Conservation (phyloP, 2,329 filamentous ascomycete species). For the Rasamsonia emersonii region DNA sequence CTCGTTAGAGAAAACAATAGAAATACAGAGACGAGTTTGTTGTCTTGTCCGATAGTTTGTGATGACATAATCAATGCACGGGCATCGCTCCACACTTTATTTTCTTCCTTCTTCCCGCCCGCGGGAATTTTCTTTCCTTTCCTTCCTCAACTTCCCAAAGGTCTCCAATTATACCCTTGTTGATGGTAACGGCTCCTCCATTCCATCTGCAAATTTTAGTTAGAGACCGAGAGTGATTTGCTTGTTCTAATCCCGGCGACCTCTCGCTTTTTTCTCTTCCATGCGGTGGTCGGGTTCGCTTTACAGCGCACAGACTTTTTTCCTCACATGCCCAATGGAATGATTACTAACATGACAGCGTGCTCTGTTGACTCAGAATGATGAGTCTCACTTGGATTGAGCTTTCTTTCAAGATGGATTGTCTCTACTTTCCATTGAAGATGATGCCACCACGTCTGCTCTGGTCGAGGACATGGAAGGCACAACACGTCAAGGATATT, state of each 20-base stretch:
- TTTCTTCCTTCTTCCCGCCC: not conserved
- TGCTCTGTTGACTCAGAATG: not conserved
- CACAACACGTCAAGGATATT: not conserved
- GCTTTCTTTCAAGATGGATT: not conserved
- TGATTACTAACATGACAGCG: not conserved
- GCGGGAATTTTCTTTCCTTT: constrained; percentile 11
- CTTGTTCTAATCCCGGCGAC: constrained; percentile 36
- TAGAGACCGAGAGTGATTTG: constrained; percentile 34
- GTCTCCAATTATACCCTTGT: constrained; percentile 40
- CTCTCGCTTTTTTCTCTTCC: constrained; percentile 17
- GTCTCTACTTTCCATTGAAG: not conserved
- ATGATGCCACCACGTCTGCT: not conserved
- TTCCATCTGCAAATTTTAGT: constrained; percentile 36
- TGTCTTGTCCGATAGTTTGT: too few relatives aligned
- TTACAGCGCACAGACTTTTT: constrained; percentile 32
- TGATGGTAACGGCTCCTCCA: constrained; percentile 19
- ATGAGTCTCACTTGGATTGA: not conserved
- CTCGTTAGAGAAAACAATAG: too few relatives aligned
- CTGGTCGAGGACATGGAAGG: not conserved
- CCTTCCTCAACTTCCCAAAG: constrained; percentile 24
- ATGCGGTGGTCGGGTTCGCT: constrained; percentile 36
- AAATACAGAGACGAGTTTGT: too few relatives aligned
- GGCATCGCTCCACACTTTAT: not conserved
- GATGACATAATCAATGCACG: constrained; percentile 1
- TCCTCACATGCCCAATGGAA: not conserved